phyloP scores from a whole-genome alignment of 371 early-diverging fungal genomes.

The Catenaria anguillulae region DNA sequence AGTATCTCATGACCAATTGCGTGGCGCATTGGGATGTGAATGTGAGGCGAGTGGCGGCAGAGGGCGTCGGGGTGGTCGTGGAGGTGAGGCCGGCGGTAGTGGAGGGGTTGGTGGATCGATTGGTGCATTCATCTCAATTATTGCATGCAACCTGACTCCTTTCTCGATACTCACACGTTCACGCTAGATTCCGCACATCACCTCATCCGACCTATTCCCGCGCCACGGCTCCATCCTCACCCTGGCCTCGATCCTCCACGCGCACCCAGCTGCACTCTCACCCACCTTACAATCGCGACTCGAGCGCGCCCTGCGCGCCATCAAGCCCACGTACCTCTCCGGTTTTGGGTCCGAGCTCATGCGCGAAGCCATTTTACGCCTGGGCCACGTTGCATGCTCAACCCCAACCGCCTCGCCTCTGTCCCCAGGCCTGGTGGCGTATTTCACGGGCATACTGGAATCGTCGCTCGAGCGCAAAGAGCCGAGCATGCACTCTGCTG shows the following conservation, averaged over 20 bases:
- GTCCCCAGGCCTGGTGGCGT: conserved; percentile 7
- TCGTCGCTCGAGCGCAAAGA: conserved; percentile 50
- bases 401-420: neutral
- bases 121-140: conserved; percentile 17
- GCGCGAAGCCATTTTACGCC: conserved; percentile 25
- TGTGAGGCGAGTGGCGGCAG: conserved; percentile 59
- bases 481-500: conserved; percentile 45
- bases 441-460: conserved; percentile 36
- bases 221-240: conserved; percentile 67
- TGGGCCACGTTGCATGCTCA: conserved; percentile 31
- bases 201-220: conserved; percentile 40
- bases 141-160: conserved; percentile 4
- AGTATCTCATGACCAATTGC: conserved; percentile 44
- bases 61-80: conserved; percentile 28
- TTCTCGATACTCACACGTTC: neutral
- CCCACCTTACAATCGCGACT: neutral
- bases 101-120: neutral
- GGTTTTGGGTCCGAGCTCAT: conserved; percentile 33
- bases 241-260: conserved; percentile 49
- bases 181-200: no score
- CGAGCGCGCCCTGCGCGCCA: neutral
- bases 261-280: conserved; percentile 21
- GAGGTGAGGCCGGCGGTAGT: neutral
- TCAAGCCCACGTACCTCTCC: conserved; percentile 33
- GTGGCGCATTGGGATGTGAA: conserved; percentile 73